These are phyloP conservation scores for Phytophthora agathidicida DNA, from an alignment of 352 stramenopile genomes.

Conservation along the genomic window DNA sequence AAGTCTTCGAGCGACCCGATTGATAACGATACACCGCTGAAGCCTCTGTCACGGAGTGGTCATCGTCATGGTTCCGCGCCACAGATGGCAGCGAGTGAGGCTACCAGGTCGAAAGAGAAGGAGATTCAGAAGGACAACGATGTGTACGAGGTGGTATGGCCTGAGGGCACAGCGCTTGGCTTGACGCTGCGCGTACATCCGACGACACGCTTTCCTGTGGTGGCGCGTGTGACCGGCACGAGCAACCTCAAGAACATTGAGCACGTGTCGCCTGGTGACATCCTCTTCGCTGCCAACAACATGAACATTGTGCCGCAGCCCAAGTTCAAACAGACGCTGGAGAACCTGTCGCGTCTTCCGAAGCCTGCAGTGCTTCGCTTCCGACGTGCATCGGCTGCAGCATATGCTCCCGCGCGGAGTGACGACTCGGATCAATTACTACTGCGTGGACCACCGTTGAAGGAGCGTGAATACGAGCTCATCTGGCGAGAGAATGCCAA, in stretches of 20 bases:
- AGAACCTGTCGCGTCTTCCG: slow-evolving; percentile 71
- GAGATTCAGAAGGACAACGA: slow-evolving; percentile 49
- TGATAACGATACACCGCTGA: slow-evolving; percentile 40
- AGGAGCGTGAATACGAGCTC: slow-evolving; percentile 81
- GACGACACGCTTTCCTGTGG: slow-evolving; percentile 71
- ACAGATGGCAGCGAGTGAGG: slow-evolving; percentile 19
- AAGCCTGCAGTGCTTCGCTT: slow-evolving; percentile 78
- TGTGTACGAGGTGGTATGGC: slow-evolving; percentile 80
- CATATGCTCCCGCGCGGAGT: slow-evolving; percentile 30
- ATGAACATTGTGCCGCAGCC: slow-evolving; percentile 74
- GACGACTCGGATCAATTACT: slow-evolving; percentile 59
- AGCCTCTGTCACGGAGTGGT: slow-evolving; percentile 47
- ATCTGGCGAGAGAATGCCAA: slow-evolving; percentile 88
- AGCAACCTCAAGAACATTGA: slow-evolving; percentile 83
- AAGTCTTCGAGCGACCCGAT: slow-evolving; percentile 50
- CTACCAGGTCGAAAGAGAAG: slow-evolving; percentile 25
- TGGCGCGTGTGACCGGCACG: slow-evolving; percentile 73
- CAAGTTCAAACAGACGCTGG: slow-evolving; percentile 83
- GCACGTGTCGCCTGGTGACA: slow-evolving; percentile 69
- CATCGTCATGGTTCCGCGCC: slow-evolving; percentile 29
- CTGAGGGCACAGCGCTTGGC: slow-evolving; percentile 66
- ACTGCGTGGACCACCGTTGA: slow-evolving; percentile 59
- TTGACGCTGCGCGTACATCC: slow-evolving; percentile 74
- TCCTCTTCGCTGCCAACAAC: slow-evolving; percentile 75
- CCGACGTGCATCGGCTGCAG: slow-evolving; percentile 46